Evolutionary conservation across 2,329 filamentous ascomycete genomes (phyloP), one percentile per base, ranked within the genome.

Genomic region (Penicillium sp.): DNA sequence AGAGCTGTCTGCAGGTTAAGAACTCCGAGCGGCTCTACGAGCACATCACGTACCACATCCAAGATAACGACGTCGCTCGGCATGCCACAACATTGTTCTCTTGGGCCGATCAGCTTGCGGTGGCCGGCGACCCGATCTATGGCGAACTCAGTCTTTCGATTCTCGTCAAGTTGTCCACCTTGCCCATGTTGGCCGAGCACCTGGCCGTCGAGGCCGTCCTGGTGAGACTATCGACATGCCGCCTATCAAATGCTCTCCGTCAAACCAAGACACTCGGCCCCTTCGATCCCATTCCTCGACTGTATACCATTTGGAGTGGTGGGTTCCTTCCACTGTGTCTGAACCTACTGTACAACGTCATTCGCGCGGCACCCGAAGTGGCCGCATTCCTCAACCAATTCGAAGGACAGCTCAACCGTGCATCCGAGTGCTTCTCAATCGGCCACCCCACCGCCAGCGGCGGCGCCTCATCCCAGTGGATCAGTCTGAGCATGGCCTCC

Each of bases 141-240:
- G 93, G 90, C 54, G 90, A 96, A 64, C 79, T 96, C n/a, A 87
- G 87, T 59, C 78, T 95, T 32, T 77, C 90, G 22, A 94, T 97
- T 68, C 77, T 98, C 11, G 81, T 95, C 18, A 87, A 95, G 56
- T 78, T 98, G 10, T 95, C 90, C 1, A 84, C 81, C 11, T 77
- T 97, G 11, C 86, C 87, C 0, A 70, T 81, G 14, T 77, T 97
- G 42, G 91, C 93, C 2, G 91, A 97, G 65, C 86, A 93, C 53
- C 82, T 98, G 58, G 93, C 91, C 0, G 84, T 89, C 32, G 89
- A 95, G 58, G 89, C 87, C 26, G 76, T 95, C 11, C 78, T 98
- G 5, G 81, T 84, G 57, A 86, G 88, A 50, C 74, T 97, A 41
- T 81, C 86, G 16, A 85, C 85, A 1, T 87, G 89, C 41, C 90